These are phyloP conservation scores for Physaria fendleri DNA, from an alignment of 345 rosid species.

Conservation along the genomic window DNA sequence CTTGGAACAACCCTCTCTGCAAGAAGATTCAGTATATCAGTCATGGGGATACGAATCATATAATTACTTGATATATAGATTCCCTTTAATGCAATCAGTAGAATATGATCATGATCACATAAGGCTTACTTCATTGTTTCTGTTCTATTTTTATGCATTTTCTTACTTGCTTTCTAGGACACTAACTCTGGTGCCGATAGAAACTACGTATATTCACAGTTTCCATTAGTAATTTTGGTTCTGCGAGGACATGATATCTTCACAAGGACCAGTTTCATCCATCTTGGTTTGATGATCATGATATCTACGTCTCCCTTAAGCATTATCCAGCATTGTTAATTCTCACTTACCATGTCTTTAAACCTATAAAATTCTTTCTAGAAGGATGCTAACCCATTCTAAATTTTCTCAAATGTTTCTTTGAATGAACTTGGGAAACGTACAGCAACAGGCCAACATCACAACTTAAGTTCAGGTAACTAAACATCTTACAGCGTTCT, in stretches of 20 bases:
- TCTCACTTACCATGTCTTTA: not conserved
- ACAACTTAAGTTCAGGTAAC: not conserved
- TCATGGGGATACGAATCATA: conserved; percentile 6
- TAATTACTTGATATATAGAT: not conserved
- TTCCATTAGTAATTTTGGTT: not conserved
- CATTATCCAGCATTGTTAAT: not conserved
- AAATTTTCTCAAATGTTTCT: not conserved
- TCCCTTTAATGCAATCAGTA: not conserved
- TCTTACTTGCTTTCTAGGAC: not conserved
- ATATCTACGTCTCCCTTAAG: not conserved
- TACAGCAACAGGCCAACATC: not conserved
- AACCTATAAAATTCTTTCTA: not conserved
- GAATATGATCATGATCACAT: not conserved
- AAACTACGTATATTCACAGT: not conserved
- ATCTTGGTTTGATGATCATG: not conserved
- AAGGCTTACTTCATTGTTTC: not conserved
- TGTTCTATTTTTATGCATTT: not conserved
- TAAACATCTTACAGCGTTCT: not conserved
- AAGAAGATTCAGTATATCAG: conserved; percentile 18
- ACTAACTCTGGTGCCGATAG: not conserved
- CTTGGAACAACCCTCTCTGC: conserved; percentile 43
- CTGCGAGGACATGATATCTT: not conserved
- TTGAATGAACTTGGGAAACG: not conserved
- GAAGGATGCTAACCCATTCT: not conserved
- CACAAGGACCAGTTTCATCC: not conserved